Percentiles rank a stretch among this genome's conserved stretches.
Conservation (phyloP, 345 rosid species). For the Populus euphratica region DNA sequence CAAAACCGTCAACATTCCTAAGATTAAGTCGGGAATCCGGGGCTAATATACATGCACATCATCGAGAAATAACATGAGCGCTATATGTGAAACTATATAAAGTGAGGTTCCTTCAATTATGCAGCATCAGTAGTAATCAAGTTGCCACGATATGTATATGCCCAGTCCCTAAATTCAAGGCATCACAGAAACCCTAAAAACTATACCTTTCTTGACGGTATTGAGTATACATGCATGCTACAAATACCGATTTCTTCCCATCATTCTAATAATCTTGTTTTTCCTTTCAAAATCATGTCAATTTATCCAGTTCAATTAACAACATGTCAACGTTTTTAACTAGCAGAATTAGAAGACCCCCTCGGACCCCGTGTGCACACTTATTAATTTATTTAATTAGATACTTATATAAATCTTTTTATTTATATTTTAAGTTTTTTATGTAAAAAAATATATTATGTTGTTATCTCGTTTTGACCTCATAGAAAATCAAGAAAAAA, state of each 20-base stretch:
- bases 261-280: background rate
- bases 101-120: background rate
- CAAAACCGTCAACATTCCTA: background rate
- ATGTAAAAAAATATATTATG: too few species aligned
- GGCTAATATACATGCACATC: background rate
- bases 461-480: too few species aligned
- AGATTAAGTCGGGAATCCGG: background rate
- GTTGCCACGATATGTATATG: background rate
- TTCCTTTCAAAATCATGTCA: too few species aligned
- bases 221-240: background rate
- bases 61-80: background rate
- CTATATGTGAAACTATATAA: background rate
- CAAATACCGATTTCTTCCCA: background rate
- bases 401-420: too few species aligned
- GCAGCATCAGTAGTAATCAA: background rate
- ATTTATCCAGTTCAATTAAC: too few species aligned
- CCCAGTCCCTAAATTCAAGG: background rate
- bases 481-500: too few species aligned
- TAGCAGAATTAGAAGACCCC: too few species aligned
- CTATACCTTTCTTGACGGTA: background rate
- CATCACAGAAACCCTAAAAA: background rate
- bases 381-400: too few species aligned
- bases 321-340: too few species aligned
- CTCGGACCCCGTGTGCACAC: too few species aligned
- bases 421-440: too few species aligned